A percentile compares a stretch with the other conserved stretches of the same genome.
Conservation (phyloP, 169 alveolate species). For the Babesia caballi region DNA sequence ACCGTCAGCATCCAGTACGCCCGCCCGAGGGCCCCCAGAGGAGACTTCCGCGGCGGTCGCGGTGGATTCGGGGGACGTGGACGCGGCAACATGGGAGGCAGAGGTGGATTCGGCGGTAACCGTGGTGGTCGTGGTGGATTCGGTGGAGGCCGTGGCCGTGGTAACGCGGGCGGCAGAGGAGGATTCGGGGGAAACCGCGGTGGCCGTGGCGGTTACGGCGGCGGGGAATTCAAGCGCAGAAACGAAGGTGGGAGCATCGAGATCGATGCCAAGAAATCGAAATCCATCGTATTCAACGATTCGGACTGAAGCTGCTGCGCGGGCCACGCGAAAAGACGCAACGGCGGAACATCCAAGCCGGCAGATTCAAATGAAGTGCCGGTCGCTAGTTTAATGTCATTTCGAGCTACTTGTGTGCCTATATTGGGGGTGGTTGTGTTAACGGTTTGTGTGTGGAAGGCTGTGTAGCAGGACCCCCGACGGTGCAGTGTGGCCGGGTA, state of each 20-base stretch:
- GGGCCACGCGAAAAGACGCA: not conserved
- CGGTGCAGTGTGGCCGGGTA: too few relatives aligned
- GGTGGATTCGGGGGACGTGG: slow-evolving; percentile 76
- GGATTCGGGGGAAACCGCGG: slow-evolving; percentile 25
- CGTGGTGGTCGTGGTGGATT: slow-evolving; percentile 63
- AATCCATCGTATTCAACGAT: slow-evolving; percentile 61
- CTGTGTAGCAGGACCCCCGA: too few relatives aligned
- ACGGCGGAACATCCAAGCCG: not conserved
- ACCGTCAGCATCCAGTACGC: slow-evolving; percentile 79
- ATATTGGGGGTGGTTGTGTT: too few relatives aligned
- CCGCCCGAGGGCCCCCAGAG: slow-evolving; percentile 68
- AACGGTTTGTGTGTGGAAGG: too few relatives aligned
- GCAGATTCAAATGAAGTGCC: too few relatives aligned
- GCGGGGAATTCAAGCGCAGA: not conserved
- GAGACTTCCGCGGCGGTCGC: slow-evolving; percentile 66
- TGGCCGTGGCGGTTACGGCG: slow-evolving; percentile 17
- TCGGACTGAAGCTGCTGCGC: slow-evolving; percentile 12
- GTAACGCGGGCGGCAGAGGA: slow-evolving; percentile 4
- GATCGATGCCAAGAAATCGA: slow-evolving; percentile 48
- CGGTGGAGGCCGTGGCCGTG: slow-evolving; percentile 50
- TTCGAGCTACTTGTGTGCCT: too few relatives aligned
- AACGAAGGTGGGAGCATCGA: slow-evolving; percentile 12
- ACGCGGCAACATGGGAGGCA: slow-evolving; percentile 75
- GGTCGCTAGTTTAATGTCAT: too few relatives aligned
- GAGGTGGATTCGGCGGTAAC: slow-evolving; percentile 68